Evolutionary conservation across 2,329 filamentous ascomycete species (phyloP), one percentile per base, ranked within the genome.

Genomic region (Verticillium longisporum): DNA sequence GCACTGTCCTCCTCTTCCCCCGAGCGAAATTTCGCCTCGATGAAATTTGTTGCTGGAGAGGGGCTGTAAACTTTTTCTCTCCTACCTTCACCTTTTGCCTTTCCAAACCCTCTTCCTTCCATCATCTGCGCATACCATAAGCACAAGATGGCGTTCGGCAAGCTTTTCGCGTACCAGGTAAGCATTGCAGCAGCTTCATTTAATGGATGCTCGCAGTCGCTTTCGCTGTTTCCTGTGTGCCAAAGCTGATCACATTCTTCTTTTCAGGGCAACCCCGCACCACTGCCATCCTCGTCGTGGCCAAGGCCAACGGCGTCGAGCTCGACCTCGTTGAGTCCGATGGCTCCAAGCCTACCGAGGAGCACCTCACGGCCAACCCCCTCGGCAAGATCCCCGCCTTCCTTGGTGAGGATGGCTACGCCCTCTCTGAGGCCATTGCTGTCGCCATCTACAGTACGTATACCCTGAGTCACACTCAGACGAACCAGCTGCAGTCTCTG

Each of bases 371-470:
- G 83, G 77, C 90, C 79, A 96, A 92, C 85, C 86, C 88, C 73
- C 89, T 97, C 66, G 89, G 89, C 81, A 96, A 94, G 85, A 83
- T 98, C 74, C 95, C 95, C 68, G 89, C 92, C 74, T 98, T 99
- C 75, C 85, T 94, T 72, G 93, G 93, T 75, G 83, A 88, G 74
- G 95, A 99, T 80, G 94, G 93, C 78, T 98, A 90, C 80, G 82
- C 87, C 72, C 87, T 99, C 71, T 88, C 86, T 66, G 95, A 99
- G 88, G 84, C 78, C 79, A 93, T 98, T 72, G 95, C 95, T 78
- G 94, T 99, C 74, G 91, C 92, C 75, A 91, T 99, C 83, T 99
- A 98, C 85, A 81, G 95, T 99, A 91, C 73, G 94, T 92, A 36
- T 33, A n/a, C 21, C 26, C 56, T 57, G 59, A 63, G 59, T 63